Percentiles rank a stretch among this genome's conserved stretches.
Evolutionary conservation across 805 yeast genomes (phyloP).

Genomic region (fission yeast (Schizosaccharomyces pombe)): DNA sequence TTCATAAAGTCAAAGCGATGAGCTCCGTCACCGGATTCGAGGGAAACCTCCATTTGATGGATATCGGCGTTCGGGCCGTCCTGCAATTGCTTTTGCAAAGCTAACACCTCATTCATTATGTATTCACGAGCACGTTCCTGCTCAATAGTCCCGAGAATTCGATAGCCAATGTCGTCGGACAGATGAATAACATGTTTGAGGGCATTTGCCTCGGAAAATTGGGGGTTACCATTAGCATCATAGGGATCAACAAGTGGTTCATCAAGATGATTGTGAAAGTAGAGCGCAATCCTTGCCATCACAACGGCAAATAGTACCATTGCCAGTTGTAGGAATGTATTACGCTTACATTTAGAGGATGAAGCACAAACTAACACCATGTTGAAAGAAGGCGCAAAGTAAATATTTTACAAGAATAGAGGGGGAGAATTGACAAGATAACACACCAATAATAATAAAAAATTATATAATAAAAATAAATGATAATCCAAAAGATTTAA

Average conservation of each 20-base stretch:
- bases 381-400: too few relatives aligned
- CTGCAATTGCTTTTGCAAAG: not conserved
- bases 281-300: not conserved
- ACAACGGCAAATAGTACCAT: not conserved
- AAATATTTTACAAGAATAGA: too few relatives aligned
- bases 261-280: not conserved
- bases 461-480: too few relatives aligned
- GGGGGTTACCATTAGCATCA: not conserved
- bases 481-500: too few relatives aligned
- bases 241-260: not conserved
- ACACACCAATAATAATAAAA: too few relatives aligned
- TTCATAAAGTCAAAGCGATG: constrained; percentile 4
- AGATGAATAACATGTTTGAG: not conserved
- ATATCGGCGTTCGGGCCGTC: not conserved
- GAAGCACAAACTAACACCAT: too few relatives aligned
- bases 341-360: too few relatives aligned
- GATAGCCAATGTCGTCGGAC: not conserved
- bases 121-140: not conserved
- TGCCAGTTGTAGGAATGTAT: not conserved
- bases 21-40: constrained; percentile 1
- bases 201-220: not conserved
- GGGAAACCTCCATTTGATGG: not conserved
- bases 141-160: constrained; percentile 2
- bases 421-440: too few relatives aligned
- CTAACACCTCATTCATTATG: not conserved